Conservation (phyloP, 2,329 filamentous ascomycete species). For the Monosporascus sp. region DNA sequence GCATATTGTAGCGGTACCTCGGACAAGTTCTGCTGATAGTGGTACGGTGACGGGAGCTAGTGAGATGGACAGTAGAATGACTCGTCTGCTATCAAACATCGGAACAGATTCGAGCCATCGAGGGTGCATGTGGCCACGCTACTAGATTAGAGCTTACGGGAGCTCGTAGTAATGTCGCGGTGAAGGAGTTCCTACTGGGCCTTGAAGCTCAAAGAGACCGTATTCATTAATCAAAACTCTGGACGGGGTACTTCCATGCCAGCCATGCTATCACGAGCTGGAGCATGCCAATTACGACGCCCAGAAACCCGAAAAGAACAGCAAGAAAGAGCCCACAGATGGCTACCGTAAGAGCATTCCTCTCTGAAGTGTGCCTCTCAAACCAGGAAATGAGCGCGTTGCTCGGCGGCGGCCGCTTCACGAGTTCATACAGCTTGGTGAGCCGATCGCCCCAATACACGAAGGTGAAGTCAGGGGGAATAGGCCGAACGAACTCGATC, state of each 20-base stretch:
- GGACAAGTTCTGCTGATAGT: too few species aligned
- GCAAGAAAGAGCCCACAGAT: slow-evolving; percentile 3
- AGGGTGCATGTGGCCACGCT: too few species aligned
- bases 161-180: too few species aligned
- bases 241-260: slow-evolving; percentile 3
- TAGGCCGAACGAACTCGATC: slow-evolving; percentile 1
- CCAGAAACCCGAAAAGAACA: slow-evolving; percentile 3
- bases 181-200: too few species aligned
- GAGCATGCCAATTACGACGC: slow-evolving; percentile 4
- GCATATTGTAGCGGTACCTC: too few species aligned
- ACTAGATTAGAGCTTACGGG: too few species aligned
- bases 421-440: slow-evolving; percentile 1
- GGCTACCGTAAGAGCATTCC: slow-evolving; percentile 7
- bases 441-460: slow-evolving; percentile 4
- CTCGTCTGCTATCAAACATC: too few species aligned
- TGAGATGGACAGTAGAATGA: too few species aligned
- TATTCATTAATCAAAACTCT: too few species aligned
- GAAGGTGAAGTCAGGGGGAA: slow-evolving; percentile 5
- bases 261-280: slow-evolving; percentile 6
- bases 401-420: slow-evolving; percentile 3
- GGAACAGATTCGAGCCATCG: too few species aligned
- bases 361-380: slow-evolving; percentile 8
- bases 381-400: slow-evolving; percentile 6
- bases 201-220: too few species aligned
- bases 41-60: too few species aligned